Base-by-base conservation (phyloP, 2,329 filamentous ascomycete species). In the Nannizziopsis barbatae region DNA sequence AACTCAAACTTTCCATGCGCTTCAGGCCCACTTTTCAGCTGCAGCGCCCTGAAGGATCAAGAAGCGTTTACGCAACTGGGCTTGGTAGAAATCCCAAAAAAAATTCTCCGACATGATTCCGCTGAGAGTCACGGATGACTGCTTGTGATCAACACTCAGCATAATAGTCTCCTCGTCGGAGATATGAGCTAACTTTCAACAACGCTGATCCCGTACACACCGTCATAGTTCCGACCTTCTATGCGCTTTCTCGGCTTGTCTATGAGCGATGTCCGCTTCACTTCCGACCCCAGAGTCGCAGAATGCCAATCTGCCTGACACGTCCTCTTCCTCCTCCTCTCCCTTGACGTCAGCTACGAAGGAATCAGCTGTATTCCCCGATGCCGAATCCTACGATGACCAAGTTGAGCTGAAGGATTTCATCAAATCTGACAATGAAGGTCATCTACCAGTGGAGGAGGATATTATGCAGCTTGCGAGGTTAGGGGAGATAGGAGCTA, bases 401-500 rank as follows among this genome's bases (percentile, higher is more conserved):
- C 58, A 57, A 42, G 61, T 70, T 42, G 68, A 70, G 53, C 55
- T 70, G 17, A 68, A 67, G 53, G 60, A 54, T 27, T 27, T 27
- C 39, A 62, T 69, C 58, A 57, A 55, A 44, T 46, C 61, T 7
- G 57, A 55, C 36, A 53, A 57, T 20, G 56, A 60, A 52, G 57
- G 59, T 15, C 58, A 62, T 30, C 61, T 67, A 30, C 66, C 66
- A 17, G 45, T 68, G 2, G 80, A 86, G 60, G 77, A 86, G 57
- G 90, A 98, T 69, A 83, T 98, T 57, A 96, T 98, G 90, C 90
- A 95, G 71, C 71, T 95, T 63, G 88, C 92, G 36, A 77, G 92
- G 52, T 69, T 94, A 57, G 92, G 93, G 50, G 88, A 98, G 62
- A 79, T 95, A 52, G 73, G 75, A 6, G 84, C 79, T 46, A 92